These are phyloP conservation scores for Leccinum pallidistipes DNA, from an alignment of 1,284 basidiomycete species.

Conservation along the genomic window DNA sequence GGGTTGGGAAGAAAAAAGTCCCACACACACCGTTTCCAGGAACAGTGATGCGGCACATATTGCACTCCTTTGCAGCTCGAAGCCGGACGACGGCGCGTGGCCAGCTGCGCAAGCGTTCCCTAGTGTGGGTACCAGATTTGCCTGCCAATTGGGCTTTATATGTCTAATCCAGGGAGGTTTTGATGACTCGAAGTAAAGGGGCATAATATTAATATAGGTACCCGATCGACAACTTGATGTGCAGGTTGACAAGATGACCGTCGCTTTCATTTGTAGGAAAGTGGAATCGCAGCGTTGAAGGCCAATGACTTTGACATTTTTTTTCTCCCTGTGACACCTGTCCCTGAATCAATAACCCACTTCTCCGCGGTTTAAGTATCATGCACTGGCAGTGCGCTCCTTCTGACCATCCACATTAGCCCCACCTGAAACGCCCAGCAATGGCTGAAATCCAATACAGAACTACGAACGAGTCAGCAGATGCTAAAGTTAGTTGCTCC, in stretches of 20 bases:
- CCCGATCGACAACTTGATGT: neutral
- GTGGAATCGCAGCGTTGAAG: neutral
- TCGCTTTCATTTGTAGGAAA: neutral
- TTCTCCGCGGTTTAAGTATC: conserved; percentile 5
- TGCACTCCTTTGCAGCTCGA: neutral
- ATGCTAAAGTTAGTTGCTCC: conserved; percentile 1
- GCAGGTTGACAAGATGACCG: neutral
- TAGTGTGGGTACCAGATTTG: neutral
- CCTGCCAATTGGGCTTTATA: neutral
- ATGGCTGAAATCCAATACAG: conserved; percentile 9
- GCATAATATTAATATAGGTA: neutral
- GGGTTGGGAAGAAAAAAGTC: neutral
- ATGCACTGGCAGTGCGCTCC: neutral
- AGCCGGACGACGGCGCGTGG: neutral
- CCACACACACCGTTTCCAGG: neutral
- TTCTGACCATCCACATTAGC: neutral
- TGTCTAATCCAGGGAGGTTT: neutral
- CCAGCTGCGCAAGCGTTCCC: neutral
- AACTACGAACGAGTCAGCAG: neutral
- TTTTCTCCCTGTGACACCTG: neutral
- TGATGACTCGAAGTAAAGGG: conserved; percentile 1
- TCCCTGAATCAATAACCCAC: conserved; percentile 3
- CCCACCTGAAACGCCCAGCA: neutral
- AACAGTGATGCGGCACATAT: neutral
- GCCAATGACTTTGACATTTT: neutral